Percentiles rank a stretch among this genome's conserved stretches.
phyloP scores from a whole-genome alignment of 306 rosid species.

The Erythrophleum fordii region DNA sequence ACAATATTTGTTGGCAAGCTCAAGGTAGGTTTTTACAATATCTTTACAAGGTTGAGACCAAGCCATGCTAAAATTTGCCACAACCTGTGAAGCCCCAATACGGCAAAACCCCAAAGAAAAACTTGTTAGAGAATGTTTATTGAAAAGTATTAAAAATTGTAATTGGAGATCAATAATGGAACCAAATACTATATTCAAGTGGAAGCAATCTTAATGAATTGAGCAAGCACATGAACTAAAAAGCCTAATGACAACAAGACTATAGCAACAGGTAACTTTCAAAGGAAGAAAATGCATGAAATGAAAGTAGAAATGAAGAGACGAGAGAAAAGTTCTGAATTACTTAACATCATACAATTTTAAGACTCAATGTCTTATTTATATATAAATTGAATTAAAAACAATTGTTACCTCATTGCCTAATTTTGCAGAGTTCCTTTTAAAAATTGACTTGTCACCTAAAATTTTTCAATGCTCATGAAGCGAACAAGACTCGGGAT shows the following conservation, averaged over 20 bases:
- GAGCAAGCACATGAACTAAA: no score
- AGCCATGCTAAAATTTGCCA: conserved; percentile 71
- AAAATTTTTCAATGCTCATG: neutral
- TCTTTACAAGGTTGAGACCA: conserved; percentile 74
- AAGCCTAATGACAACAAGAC: no score
- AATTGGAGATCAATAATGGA: neutral
- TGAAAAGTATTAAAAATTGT: no score
- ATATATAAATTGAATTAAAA: no score
- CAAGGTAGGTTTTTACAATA: conserved; percentile 52
- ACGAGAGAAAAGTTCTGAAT: no score
- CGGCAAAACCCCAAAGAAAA: no score
- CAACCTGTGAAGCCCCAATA: conserved; percentile 40
- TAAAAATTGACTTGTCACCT: neutral
- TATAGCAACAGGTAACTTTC: no score
- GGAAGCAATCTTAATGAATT: no score
- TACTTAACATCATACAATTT: neutral
- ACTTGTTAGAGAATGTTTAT: no score
- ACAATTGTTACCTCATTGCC: no score
- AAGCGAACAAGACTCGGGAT: neutral
- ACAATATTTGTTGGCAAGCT: conserved; percentile 61
- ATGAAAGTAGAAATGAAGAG: neutral
- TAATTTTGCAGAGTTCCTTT: no score
- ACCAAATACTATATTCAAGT: neutral
- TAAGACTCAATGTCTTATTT: neutral
- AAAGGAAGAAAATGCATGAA: neutral